Percentiles rank a stretch among this genome's conserved stretches.
Evolutionary conservation across 2,329 filamentous ascomycete species (phyloP).

Genomic region (Xenosphaeropsis pyriputrescens): DNA sequence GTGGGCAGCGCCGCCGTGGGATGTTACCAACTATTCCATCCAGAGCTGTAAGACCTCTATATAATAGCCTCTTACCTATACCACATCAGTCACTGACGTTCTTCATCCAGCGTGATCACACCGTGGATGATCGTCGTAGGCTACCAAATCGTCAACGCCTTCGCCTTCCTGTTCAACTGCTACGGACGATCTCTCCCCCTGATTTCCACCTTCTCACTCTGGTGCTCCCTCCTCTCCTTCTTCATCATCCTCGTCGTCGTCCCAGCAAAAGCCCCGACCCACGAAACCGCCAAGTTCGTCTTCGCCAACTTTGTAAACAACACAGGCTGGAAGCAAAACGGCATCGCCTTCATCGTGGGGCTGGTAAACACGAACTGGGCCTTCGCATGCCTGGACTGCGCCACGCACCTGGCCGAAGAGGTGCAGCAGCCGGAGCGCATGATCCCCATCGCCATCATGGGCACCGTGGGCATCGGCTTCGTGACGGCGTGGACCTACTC

Average conservation of each 20-base stretch:
- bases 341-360: slow-evolving; percentile 29
- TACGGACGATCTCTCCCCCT: slow-evolving; percentile 20
- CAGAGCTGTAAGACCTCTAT: slow-evolving; percentile 28
- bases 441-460: slow-evolving; percentile 24
- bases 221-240: slow-evolving; percentile 24
- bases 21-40: slow-evolving; percentile 34
- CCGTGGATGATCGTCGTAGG: slow-evolving; percentile 26
- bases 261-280: slow-evolving; percentile 21
- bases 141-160: slow-evolving; percentile 20
- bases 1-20: slow-evolving; percentile 31
- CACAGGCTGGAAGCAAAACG: slow-evolving; percentile 26
- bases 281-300: slow-evolving; percentile 24
- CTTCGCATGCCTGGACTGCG: slow-evolving; percentile 26
- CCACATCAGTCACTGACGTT: slow-evolving; percentile 2
- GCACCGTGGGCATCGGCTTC: slow-evolving; percentile 25
- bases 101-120: slow-evolving; percentile 13
- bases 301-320: slow-evolving; percentile 26
- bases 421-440: slow-evolving; percentile 25
- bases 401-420: slow-evolving; percentile 28
- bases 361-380: slow-evolving; percentile 24
- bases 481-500: slow-evolving; percentile 24
- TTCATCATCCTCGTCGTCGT: slow-evolving; percentile 24
- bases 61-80: slow-evolving; percentile 1
- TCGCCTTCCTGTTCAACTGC: slow-evolving; percentile 23
- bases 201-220: slow-evolving; percentile 15